Evolutionary conservation across 2,329 filamentous ascomycete species (phyloP).

Genomic region (Cadophora gregata): DNA sequence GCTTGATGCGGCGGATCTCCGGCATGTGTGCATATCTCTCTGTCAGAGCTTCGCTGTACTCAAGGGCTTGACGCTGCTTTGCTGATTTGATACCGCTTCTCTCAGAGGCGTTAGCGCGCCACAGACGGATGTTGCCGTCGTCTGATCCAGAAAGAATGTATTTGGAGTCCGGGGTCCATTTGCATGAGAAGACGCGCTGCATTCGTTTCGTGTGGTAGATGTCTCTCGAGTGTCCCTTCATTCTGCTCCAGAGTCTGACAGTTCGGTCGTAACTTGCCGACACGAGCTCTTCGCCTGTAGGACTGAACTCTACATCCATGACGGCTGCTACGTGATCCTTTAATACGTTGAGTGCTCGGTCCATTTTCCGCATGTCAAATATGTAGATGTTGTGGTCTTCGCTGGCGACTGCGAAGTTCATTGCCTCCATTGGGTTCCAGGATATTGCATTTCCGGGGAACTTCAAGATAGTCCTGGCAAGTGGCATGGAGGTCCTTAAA

Average conservation of each 20-base stretch:
- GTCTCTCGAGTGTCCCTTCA: conserved; percentile 84
- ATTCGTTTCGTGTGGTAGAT: conserved; percentile 98
- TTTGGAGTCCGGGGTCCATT: conserved; percentile 86
- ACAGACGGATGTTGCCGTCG: conserved; percentile 89
- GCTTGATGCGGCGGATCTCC: conserved; percentile 87
- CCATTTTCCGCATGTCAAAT: conserved; percentile 93
- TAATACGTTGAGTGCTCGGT: conserved; percentile 84
- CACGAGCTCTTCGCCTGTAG: conserved; percentile 92
- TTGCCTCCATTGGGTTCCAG: conserved; percentile 97
- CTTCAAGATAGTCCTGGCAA: conserved; percentile 80
- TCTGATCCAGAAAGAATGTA: conserved; percentile 92
- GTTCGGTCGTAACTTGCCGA: conserved; percentile 89
- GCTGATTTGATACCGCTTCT: conserved; percentile 86
- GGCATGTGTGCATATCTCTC: conserved; percentile 94
- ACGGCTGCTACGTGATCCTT: conserved; percentile 90
- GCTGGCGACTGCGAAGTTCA: conserved; percentile 91
- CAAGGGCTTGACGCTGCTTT: conserved; percentile 82
- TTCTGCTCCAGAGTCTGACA: conserved; percentile 82
- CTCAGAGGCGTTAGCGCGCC: conserved; percentile 85
- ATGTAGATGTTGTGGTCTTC: conserved; percentile 73
- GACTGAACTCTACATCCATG: conserved; percentile 95
- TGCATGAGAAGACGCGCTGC: conserved; percentile 88
- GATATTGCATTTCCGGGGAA: conserved; percentile 83
- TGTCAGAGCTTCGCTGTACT: conserved; percentile 88
- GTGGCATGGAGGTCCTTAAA: conserved; percentile 81